phyloP scores from a whole-genome alignment of 768 basidiomycete genomes.

The Agrocybe pediades region DNA sequence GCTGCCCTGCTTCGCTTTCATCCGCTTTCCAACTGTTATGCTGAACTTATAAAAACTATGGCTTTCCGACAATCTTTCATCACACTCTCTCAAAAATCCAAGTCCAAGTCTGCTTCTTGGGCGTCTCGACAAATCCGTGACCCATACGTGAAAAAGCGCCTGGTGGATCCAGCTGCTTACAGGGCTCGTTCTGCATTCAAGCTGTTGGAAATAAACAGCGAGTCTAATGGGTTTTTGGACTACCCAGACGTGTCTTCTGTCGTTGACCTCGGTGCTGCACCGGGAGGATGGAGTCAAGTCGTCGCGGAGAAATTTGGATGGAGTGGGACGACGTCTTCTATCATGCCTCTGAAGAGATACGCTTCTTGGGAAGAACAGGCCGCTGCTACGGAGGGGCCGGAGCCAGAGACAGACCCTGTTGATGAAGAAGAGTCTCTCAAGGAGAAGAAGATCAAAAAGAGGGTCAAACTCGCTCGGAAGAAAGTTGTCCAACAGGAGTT shows the following conservation, averaged over 20 bases:
- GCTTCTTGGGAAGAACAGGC: background rate
- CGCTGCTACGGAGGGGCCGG: background rate
- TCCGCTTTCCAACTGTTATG: constrained; percentile 2
- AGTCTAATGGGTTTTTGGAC: constrained; percentile 53
- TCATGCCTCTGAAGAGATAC: constrained; percentile 2
- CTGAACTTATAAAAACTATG: constrained; percentile 9
- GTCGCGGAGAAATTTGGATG: constrained; percentile 65
- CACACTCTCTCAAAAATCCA: constrained; percentile 24
- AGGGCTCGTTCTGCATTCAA: constrained; percentile 93
- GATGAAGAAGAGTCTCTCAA: background rate
- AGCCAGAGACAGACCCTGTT: too few species aligned
- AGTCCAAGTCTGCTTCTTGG: constrained; percentile 59
- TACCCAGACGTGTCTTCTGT: constrained; percentile 58
- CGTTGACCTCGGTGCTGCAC: constrained; percentile 90
- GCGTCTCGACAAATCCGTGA: constrained; percentile 69
- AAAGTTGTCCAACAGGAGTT: constrained; percentile 24
- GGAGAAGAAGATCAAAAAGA: constrained; percentile 1
- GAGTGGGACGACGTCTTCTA: constrained; percentile 17
- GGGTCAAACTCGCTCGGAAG: constrained; percentile 6
- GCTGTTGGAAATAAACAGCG: constrained; percentile 74
- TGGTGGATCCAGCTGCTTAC: constrained; percentile 45
- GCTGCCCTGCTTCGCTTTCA: background rate
- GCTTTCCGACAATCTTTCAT: constrained; percentile 15
- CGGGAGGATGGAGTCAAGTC: constrained; percentile 95
- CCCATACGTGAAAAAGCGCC: constrained; percentile 66